phyloP scores from a whole-genome alignment of 1,284 basidiomycete genomes.

The Austropuccinia psidii region DNA sequence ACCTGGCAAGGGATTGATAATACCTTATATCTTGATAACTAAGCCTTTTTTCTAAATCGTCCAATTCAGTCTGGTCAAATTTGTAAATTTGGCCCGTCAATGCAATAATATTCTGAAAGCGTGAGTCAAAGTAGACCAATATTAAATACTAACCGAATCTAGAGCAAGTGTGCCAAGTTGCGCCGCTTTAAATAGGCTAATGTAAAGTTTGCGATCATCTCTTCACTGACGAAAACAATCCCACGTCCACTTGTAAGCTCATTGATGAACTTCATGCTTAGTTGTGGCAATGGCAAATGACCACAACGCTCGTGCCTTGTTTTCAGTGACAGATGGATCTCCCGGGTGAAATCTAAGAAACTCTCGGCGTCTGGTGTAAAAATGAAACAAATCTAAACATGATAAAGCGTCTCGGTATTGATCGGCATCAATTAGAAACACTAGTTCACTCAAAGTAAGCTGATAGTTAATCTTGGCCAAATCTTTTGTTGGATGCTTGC shows the following conservation, averaged over 20 bases:
- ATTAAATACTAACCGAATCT: too few species aligned
- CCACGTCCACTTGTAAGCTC: slow-evolving; percentile 83
- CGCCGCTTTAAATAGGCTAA: slow-evolving; percentile 66
- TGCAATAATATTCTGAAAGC: too few species aligned
- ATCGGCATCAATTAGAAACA: slow-evolving; percentile 81
- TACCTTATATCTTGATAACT: slow-evolving; percentile 94
- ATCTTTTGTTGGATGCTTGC: slow-evolving; percentile 64
- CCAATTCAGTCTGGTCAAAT: slow-evolving; percentile 55
- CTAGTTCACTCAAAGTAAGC: slow-evolving; percentile 88
- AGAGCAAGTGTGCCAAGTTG: slow-evolving; percentile 6
- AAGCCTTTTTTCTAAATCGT: slow-evolving; percentile 69
- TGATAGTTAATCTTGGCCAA: slow-evolving; percentile 81
- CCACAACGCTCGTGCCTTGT: slow-evolving; percentile 65
- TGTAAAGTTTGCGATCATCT: slow-evolving; percentile 73
- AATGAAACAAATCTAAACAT: slow-evolving; percentile 92
- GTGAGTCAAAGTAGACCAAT: too few species aligned
- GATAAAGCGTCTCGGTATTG: slow-evolving; percentile 94
- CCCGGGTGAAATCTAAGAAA: slow-evolving; percentile 63
- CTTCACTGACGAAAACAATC: slow-evolving; percentile 78
- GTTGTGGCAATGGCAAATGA: slow-evolving; percentile 78
- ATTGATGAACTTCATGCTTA: slow-evolving; percentile 74
- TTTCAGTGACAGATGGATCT: slow-evolving; percentile 58
- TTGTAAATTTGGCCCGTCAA: too few species aligned
- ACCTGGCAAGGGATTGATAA: slow-evolving; percentile 91
- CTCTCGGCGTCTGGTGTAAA: slow-evolving; percentile 83